phyloP scores from a whole-genome alignment of 2,329 filamentous ascomycete genomes.

The Alternaria solani region DNA sequence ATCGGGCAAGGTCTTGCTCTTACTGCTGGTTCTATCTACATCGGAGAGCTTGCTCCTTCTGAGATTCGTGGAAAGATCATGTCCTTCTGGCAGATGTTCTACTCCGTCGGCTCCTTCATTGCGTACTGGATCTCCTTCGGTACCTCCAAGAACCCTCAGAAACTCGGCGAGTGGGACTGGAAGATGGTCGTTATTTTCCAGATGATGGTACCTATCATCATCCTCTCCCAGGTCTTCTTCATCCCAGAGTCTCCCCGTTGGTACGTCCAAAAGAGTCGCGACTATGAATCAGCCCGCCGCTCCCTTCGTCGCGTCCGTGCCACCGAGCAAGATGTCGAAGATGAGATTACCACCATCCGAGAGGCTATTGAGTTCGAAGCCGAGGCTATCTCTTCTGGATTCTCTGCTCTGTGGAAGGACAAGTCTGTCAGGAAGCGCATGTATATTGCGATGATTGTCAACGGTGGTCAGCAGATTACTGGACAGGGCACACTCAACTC shows the following conservation, averaged over 20 bases:
- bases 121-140: conserved; percentile 71
- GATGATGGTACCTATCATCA: conserved; percentile 70
- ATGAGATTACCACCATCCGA: conserved; percentile 70
- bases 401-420: conserved; percentile 74
- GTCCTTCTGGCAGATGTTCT: conserved; percentile 75
- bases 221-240: conserved; percentile 66
- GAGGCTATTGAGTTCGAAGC: conserved; percentile 77
- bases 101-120: conserved; percentile 70
- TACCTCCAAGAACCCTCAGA: conserved; percentile 62
- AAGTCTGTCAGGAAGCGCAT: conserved; percentile 72
- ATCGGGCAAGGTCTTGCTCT: conserved; percentile 74
- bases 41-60: conserved; percentile 71
- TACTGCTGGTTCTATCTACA: conserved; percentile 74
- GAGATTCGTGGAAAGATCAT: conserved; percentile 73
- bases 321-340: conserved; percentile 71
- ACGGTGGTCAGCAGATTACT: conserved; percentile 75
- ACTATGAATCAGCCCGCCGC: conserved; percentile 67
- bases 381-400: conserved; percentile 69
- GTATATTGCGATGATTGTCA: conserved; percentile 70
- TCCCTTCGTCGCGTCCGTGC: conserved; percentile 69
- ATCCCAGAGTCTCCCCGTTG: conserved; percentile 74
- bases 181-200: conserved; percentile 77
- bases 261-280: conserved; percentile 68
- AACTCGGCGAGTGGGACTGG: conserved; percentile 76
- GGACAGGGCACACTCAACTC: conserved; percentile 77